phyloP scores from a whole-genome alignment of 2,329 filamentous ascomycete genomes.

The Orbilia ellipsospora region DNA sequence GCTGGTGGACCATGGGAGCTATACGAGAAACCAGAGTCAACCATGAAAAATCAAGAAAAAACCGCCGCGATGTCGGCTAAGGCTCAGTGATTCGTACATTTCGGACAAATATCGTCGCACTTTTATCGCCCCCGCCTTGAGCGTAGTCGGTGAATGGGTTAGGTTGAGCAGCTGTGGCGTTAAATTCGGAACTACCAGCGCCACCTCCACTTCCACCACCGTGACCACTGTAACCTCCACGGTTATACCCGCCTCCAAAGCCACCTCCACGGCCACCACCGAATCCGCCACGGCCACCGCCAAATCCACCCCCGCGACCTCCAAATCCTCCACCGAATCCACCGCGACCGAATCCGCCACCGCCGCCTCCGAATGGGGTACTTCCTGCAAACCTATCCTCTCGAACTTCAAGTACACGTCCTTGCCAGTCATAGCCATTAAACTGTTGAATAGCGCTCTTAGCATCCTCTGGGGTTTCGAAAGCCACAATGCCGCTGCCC shows the following conservation, averaged over 20 bases:
- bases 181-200: constrained; percentile 66
- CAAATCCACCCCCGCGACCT: constrained; percentile 67
- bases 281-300: constrained; percentile 58
- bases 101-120: constrained; percentile 90
- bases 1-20: constrained; percentile 98
- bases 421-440: constrained; percentile 99
- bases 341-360: constrained; percentile 63
- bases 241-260: constrained; percentile 60
- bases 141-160: constrained; percentile 96
- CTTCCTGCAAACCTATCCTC: constrained; percentile 90
- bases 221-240: constrained; percentile 63
- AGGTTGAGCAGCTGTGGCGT: constrained; percentile 69
- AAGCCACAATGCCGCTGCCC: constrained; percentile 95
- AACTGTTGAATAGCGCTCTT: constrained; percentile 96
- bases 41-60: constrained; percentile 46
- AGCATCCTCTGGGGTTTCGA: constrained; percentile 93
- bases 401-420: constrained; percentile 89
- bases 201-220: constrained; percentile 62
- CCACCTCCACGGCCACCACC: constrained; percentile 65
- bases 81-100: constrained; percentile 73
- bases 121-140: constrained; percentile 83
- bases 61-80: constrained; percentile 36
- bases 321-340: constrained; percentile 66
- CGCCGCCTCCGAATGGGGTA: constrained; percentile 63
- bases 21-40: constrained; percentile 58